Evolutionary conservation across 148 eudicot species (phyloP), one percentile per base, ranked within the genome.

Genomic region (Suaeda aralocaspica): DNA sequence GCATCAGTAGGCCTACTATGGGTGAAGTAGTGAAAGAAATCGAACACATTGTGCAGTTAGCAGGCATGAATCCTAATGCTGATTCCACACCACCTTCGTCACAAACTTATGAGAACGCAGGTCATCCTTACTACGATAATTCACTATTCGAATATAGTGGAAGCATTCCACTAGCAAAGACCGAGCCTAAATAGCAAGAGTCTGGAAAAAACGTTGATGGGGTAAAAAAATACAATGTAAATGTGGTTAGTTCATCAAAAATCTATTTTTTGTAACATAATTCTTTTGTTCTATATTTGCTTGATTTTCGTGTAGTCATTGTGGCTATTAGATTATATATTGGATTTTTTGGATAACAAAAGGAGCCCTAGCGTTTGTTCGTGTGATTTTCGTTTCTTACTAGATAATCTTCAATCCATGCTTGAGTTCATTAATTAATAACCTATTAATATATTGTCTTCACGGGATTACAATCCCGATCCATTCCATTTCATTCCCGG

Each of bases 1-100:
- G 84, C 21, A 42, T 58, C 6, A 64, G 48, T 29, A 82, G 96
- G 64, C 96, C 98, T 22, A 76, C 79, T 6, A 89, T 89, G 97
- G 83, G 92, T 18, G 92, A 89, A 55, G 89, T 86, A 33, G 88
- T 89, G 4, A 89, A 85, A 83, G 89, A 87, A 79, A 80, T 92
- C 5, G 97, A 92, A 76, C 68, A 53, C 63, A 84, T 89, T 48
- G 76, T 87, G 84, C 77, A 83, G 77, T 72, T 81, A 1, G 88
- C 91, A 0, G 96, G 97, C 21, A 13, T 86, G 71, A 87, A 92
- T 59, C 92, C 91, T 2, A 81, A 77, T 65, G 68, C 76, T 55
- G 97, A 89, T 31, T 87, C 96, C 0, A 76, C 85, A 10, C 55
- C 84, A 13, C 49, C 76, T 22, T 89, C 97, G 19, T 89, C 97